Evolutionary conservation across 2,329 filamentous ascomycete genomes (phyloP).

Genomic region (Chrysoporthe cubensis): DNA sequence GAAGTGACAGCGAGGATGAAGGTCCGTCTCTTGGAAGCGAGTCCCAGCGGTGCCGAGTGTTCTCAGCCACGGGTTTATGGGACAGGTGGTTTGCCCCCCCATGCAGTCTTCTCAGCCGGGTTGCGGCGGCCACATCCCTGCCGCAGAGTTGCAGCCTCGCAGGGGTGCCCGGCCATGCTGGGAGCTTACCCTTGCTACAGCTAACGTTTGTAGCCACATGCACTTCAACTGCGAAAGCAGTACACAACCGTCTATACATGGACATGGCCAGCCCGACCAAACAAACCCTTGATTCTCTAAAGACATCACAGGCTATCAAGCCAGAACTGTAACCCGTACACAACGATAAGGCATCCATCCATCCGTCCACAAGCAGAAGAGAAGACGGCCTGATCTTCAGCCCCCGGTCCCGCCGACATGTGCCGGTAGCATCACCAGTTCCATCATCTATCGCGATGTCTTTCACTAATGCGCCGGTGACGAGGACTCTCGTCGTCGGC

Average conservation of each 20-base stretch:
- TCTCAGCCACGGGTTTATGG: conserved; percentile 7
- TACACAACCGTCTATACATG: background rate
- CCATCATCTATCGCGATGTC: conserved; percentile 48
- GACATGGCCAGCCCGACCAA: background rate
- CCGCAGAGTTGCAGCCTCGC: conserved; percentile 4
- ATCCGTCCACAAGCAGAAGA: background rate
- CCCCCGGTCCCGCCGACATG: conserved; percentile 18
- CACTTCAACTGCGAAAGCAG: background rate
- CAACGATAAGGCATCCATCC: background rate
- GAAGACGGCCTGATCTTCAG: background rate
- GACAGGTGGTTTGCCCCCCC: conserved; percentile 8
- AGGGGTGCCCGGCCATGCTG: background rate
- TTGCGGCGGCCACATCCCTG: conserved; percentile 3
- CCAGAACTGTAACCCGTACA: no score
- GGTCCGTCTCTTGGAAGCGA: background rate
- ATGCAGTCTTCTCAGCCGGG: background rate
- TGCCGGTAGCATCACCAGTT: conserved; percentile 26
- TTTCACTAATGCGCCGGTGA: conserved; percentile 65
- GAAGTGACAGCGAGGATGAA: background rate
- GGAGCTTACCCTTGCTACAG: background rate
- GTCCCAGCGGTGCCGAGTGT: conserved; percentile 4
- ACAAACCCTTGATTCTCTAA: background rate
- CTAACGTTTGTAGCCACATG: background rate
- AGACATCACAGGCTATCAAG: background rate
- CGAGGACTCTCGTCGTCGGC: conserved; percentile 72